These are phyloP conservation scores for Tritrichomonas foetus DNA, from an alignment of 208 protist genomes.

Conservation along the genomic window DNA sequence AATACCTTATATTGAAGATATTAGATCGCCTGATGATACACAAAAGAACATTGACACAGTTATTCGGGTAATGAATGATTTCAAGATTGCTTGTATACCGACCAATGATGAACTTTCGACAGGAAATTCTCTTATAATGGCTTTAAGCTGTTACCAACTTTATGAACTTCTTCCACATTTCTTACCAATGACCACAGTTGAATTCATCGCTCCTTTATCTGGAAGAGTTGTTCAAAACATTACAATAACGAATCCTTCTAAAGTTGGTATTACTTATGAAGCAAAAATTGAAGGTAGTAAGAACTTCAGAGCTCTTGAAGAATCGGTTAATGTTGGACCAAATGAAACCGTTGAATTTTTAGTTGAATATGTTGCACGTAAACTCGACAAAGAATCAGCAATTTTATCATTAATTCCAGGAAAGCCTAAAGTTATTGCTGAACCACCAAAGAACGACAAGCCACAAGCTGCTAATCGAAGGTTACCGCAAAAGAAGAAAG, in stretches of 20 bases:
- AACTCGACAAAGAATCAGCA: not conserved
- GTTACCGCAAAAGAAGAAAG: not conserved
- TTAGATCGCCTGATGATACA: not conserved
- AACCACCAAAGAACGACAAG: no score
- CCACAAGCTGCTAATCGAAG: no score
- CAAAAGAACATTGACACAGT: not conserved
- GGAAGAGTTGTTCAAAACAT: not conserved
- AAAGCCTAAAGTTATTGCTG: not conserved
- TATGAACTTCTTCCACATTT: not conserved
- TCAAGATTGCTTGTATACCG: not conserved
- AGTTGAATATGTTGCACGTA: not conserved
- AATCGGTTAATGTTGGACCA: not conserved
- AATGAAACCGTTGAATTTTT: not conserved
- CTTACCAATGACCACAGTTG: not conserved
- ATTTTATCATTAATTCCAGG: not conserved
- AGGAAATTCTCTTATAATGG: not conserved
- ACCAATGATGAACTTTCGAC: not conserved
- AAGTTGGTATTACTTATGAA: not conserved
- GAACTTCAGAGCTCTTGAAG: not conserved
- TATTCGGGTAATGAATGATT: not conserved
- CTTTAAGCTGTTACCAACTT: not conserved
- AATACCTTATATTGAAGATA: not conserved
- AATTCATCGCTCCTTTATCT: not conserved
- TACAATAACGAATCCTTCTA: not conserved
- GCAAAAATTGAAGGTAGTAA: not conserved